phyloP scores from a whole-genome alignment of 768 basidiomycete species.

The Tephrocybe sp. region DNA sequence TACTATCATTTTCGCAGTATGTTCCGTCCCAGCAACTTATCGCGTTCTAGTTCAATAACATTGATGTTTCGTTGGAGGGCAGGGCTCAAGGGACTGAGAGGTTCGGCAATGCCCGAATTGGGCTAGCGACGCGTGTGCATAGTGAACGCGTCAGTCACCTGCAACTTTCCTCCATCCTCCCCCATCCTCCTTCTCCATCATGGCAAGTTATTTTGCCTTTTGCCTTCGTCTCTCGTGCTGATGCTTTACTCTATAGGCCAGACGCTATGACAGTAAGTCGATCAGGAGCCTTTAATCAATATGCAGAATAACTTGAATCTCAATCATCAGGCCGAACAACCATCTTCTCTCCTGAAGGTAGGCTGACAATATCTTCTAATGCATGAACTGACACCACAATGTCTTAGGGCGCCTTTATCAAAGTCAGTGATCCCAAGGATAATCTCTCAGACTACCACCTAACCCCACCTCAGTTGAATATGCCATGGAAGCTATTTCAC shows the following conservation, averaged over 20 bases:
- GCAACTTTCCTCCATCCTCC: constrained; percentile 6
- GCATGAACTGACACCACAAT: constrained; percentile 11
- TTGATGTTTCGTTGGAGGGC: too few species aligned
- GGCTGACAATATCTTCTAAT: constrained; percentile 18
- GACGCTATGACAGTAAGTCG: constrained; percentile 90
- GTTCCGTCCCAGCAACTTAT: too few species aligned
- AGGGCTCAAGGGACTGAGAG: neutral
- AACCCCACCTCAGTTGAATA: constrained; percentile 77
- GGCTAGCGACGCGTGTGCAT: constrained; percentile 42
- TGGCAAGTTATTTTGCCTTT: constrained; percentile 38
- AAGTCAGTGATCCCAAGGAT: constrained; percentile 52
- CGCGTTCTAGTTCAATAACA: too few species aligned
- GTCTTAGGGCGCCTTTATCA: constrained; percentile 91
- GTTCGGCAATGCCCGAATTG: constrained; percentile 36
- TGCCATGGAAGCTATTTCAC: constrained; percentile 99
- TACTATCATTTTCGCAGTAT: too few species aligned
- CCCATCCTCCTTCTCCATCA: constrained; percentile 32
- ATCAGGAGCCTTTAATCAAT: constrained; percentile 4
- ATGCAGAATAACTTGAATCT: constrained; percentile 20
- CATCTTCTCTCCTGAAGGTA: constrained; percentile 98
- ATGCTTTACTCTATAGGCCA: constrained; percentile 51
- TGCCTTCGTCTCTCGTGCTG: neutral
- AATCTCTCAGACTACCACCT: constrained; percentile 5
- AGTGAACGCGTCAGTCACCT: constrained; percentile 43
- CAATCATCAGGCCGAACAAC: constrained; percentile 86